A percentile compares a stretch with the other conserved stretches of the same genome.
Conservation (phyloP, 352 stramenopile genomes). For the Pelagophyceae sp. region DNA sequence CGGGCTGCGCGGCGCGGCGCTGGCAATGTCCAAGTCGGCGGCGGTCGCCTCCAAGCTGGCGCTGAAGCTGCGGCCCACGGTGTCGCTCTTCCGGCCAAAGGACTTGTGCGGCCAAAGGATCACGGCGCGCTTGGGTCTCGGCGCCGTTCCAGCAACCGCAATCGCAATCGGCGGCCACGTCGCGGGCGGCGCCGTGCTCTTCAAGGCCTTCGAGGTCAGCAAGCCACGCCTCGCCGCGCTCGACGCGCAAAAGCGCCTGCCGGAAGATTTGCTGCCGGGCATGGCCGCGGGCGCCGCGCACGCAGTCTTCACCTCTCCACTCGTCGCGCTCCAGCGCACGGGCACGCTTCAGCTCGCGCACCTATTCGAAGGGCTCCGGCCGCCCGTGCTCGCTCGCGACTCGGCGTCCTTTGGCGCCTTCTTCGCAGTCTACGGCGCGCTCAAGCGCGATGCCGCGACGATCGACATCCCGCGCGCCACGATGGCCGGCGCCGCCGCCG, state of each 20-base stretch:
- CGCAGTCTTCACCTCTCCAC: background rate
- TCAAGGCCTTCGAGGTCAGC: background rate
- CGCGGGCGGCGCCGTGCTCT: background rate
- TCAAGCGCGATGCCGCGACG: background rate
- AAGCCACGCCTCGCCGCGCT: background rate
- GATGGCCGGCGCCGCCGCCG: background rate
- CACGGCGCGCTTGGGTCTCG: too few relatives aligned
- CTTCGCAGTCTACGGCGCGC: background rate
- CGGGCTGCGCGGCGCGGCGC: too few relatives aligned
- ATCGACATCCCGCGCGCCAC: background rate
- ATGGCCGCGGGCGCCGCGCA: background rate
- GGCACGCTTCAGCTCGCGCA: background rate
- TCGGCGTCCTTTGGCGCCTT: background rate
- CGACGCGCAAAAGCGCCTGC: background rate
- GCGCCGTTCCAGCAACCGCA: too few relatives aligned
- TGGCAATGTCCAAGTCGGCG: too few relatives aligned
- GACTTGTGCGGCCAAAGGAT: too few relatives aligned
- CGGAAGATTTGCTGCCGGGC: background rate
- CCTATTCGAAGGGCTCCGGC: background rate
- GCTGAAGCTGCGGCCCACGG: too few relatives aligned
- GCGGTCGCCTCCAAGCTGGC: too few relatives aligned
- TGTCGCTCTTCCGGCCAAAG: too few relatives aligned
- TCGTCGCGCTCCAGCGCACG: background rate
- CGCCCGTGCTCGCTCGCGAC: background rate
- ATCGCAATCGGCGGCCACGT: background rate